Evolutionary conservation across 2,329 filamentous ascomycete species (phyloP), one percentile per base, ranked within the genome.

Genomic region (Volutella citrinella): DNA sequence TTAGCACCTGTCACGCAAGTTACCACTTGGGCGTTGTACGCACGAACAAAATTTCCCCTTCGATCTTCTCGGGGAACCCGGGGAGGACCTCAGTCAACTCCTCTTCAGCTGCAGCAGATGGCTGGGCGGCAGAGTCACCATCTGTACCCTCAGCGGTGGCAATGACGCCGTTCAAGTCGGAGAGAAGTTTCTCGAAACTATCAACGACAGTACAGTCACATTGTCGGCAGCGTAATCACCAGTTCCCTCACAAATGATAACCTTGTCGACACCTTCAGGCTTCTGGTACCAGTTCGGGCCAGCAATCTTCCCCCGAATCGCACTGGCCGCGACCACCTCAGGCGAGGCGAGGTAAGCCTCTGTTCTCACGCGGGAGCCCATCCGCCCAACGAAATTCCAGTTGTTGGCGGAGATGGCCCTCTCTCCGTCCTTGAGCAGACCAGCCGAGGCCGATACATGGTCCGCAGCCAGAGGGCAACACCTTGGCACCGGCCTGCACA

Each of bases 371-470:
- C 34, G 28, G 23, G 40, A 39, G 10, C 89, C 89, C 84, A 95
- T 93, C 7, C 89, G 78, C 0, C 88, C 89, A 64, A 90, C 90
- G 71, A 91, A 95, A 61, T 95, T 95, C 11, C 89, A 74, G 68
- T 95, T 95, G 36, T 74, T 82, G 0, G 87, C 86, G 43, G 75
- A 82, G 52, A 95, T 90, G 14, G 88, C 88, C 10, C 88, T 80
- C 65, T 95, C 88, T 16, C 85, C 86, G 4, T 79, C 75, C 60
- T 95, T 82, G 2, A 95, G 70, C 0, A 95, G 69, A 28, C 88
- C 88, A 0, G 74, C 85, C 3, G n/a, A 93, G 74, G 12, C 88
- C 88, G 46, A 95, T 95, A 56, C 89, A 95, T 0, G 85, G 84
- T 0, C 83, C 87, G 50, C 89, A 95, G 2, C 22, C 16, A 5